Conservation (phyloP, 306 rosid species). For the Acacia confusa region DNA sequence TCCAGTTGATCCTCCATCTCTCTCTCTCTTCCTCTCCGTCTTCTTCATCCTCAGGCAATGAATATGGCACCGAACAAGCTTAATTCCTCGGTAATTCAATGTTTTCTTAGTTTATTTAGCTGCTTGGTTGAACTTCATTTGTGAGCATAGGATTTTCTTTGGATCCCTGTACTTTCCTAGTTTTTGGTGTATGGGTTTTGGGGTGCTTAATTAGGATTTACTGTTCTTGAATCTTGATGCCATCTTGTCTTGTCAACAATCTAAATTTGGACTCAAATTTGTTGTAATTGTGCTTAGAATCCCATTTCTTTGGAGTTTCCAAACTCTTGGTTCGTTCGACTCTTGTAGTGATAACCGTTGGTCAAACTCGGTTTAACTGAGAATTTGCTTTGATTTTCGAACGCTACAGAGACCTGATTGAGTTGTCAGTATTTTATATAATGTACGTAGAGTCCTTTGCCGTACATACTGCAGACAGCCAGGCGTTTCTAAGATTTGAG, state of each 20-base stretch:
- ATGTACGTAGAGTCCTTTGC: not conserved
- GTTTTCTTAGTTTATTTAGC: not conserved
- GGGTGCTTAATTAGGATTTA: not conserved
- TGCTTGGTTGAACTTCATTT: constrained; percentile 7
- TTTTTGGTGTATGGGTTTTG: constrained; percentile 18
- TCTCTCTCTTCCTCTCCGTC: not conserved
- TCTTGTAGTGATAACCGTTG: not conserved
- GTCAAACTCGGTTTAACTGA: not conserved
- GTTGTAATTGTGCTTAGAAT: not conserved
- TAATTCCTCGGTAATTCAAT: constrained; percentile 58
- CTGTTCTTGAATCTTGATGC: not conserved
- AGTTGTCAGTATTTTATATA: not conserved
- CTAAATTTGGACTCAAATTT: not conserved
- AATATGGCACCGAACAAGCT: constrained; percentile 82
- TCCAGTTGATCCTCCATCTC: not conserved
- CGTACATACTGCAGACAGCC: not conserved
- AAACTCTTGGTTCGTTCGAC: not conserved
- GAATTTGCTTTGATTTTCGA: not conserved
- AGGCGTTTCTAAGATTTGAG: not conserved
- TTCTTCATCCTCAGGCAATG: constrained; percentile 4
- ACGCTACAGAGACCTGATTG: not conserved
- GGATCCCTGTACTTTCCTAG: not conserved
- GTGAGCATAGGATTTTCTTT: not conserved
- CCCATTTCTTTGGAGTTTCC: not conserved
- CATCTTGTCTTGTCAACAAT: not conserved